A percentile compares a stretch with the other conserved stretches of the same genome.
Evolutionary conservation across 2,329 filamentous ascomycete genomes (phyloP).

Genomic region (Cladosporium oxysporum): DNA sequence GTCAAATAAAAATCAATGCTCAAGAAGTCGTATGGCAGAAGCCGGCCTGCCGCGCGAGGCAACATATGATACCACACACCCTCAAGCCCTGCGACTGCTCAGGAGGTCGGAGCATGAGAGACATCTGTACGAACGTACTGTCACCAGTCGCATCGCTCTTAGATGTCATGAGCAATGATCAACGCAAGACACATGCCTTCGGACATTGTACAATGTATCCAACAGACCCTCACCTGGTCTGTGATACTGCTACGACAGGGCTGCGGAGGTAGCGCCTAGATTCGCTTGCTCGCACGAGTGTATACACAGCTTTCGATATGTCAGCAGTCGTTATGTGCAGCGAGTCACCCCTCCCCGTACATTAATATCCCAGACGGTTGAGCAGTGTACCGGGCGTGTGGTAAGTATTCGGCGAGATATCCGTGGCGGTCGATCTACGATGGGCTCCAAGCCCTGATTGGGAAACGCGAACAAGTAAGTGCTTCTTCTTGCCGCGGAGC

Average conservation of each 20-base stretch:
- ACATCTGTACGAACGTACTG: not conserved
- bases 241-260: not conserved
- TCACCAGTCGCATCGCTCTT: not conserved
- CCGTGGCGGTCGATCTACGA: not conserved
- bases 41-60: not conserved
- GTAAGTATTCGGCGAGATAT: constrained; percentile 4
- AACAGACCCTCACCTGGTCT: not conserved
- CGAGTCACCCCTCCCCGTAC: not conserved
- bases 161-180: not conserved
- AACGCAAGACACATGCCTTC: not conserved
- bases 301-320: not conserved
- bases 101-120: not conserved
- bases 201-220: not conserved
- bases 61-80: not conserved
- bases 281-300: not conserved
- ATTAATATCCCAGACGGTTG: not conserved
- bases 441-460: not conserved
- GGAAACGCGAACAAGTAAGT: not conserved
- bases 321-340: not conserved
- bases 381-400: not conserved
- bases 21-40: not conserved
- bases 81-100: not conserved
- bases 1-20: not conserved
- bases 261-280: not conserved
- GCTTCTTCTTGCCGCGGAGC: not conserved